Evolutionary conservation across 257 asterid genomes (phyloP), one percentile per base, ranked within the genome.

Genomic region (Fraxinus anomala): DNA sequence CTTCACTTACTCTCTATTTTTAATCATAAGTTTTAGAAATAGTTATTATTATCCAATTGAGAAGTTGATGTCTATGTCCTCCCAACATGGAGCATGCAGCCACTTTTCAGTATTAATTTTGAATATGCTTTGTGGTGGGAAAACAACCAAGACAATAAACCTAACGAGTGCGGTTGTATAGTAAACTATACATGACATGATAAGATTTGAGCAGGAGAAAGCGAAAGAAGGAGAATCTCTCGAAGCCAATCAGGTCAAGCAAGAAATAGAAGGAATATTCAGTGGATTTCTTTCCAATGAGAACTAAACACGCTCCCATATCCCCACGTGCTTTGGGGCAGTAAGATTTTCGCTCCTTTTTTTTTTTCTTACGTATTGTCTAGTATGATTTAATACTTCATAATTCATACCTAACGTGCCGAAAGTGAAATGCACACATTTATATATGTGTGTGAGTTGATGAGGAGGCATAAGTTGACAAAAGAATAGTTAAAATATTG

Each of bases 381-480:
- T 2, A 12, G 17, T 42, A 42, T 42, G 17, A 12, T 42, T 42
- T 42, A 42, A 42, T 42, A 42, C 17, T 42, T 42, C 51, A 42
- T 11, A 12, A 13, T 42, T 42, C 16, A 3, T 47, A 47, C 59
- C 21, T 14, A 47, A 47, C n/a, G 16, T 6, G 21, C n/a, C 21
- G 5, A 44, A 47, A 47, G 59, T 4, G 21, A 47, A 47, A 16
- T 47, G 16, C 59, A 47, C 49, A 14, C n/a, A 47, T 16, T 42
- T 42, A 3, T 56, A 8, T 61, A 13, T 61, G 68, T 21, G 34
- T 12, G 36, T 63, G 69, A 3, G 19, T 63, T 63, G n/a, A 44
- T 51, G 16, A 5, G 70, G 73, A 34, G 66, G 76, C 76, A 74
- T 44, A 7, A 17, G 47, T 80, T 80, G 83, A 75, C 70, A 74